Evolutionary conservation across 2,329 filamentous ascomycete species (phyloP), one percentile per base, ranked within the genome.

Genomic region (Penicillium sp.): DNA sequence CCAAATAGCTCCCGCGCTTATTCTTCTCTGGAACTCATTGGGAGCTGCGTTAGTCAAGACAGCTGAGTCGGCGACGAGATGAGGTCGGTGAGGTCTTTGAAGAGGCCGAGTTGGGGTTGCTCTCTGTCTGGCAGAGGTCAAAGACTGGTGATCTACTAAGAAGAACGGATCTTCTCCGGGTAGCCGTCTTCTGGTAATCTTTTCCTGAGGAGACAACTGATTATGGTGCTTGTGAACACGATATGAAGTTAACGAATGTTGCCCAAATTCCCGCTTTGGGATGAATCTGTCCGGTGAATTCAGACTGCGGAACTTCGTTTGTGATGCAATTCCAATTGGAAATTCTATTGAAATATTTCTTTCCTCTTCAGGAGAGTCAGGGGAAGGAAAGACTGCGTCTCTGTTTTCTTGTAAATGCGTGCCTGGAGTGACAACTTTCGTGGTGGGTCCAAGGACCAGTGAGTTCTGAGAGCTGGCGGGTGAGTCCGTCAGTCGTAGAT

Each of bases 1-100:
- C 92, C 91, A 96, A 19, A 94, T 83, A 10, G 88, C 84, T 2
- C 90, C 89, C 63, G 82, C 78, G 73, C 90, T 93, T 62, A 86
- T 79, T 71, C 88, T 82, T 58, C 83, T 70, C 6, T 70, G 66
- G 19, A 69, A 55, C 30, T 67, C 66, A 51, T 63, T 61, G 22
- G 60, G 56, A 57, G 26, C 55, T n/a, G 45, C 52, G 11, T 59
- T 55, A 51, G 62, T 59, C 25, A 66, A 42, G 30, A 69, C 49
- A 13, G 59, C 60, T 3, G 69, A 61, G 52, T 73, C 71, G 35
- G 69, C 70, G 54, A 79, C 66, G 35, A 78, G 65, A 57, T 71
- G 75, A 49, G 78, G 76, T n/a, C 71, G 65, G 55, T 71, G 72
- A 51, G 73, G 70, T 30, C 63, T 66, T 52, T 59, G 62, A 19